A percentile compares a stretch with the other conserved stretches of the same genome.
phyloP scores from a whole-genome alignment of 805 yeast genomes.

The Monosporozyma yasuniensis region DNA sequence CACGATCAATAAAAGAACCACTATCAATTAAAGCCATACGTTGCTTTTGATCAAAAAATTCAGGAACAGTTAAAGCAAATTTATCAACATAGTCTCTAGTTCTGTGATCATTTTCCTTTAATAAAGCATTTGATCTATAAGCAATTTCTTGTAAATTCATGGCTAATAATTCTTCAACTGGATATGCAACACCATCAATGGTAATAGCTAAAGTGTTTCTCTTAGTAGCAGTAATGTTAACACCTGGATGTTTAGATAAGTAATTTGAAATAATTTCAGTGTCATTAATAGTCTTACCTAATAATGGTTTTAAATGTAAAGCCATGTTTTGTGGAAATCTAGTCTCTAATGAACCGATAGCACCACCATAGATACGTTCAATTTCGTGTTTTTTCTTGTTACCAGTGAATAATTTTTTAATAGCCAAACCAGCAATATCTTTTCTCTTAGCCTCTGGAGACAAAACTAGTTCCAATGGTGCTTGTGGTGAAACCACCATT shows the following conservation, averaged over 20 bases:
- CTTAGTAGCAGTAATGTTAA: slow-evolving; percentile 35
- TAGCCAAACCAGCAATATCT: slow-evolving; percentile 70
- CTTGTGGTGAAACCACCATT: slow-evolving; percentile 81
- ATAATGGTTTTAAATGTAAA: slow-evolving; percentile 55
- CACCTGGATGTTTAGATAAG: slow-evolving; percentile 50
- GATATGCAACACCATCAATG: slow-evolving; percentile 39
- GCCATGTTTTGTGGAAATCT: slow-evolving; percentile 67
- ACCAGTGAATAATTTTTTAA: slow-evolving; percentile 36
- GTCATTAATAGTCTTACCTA: slow-evolving; percentile 50
- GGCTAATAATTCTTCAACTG: slow-evolving; percentile 74
- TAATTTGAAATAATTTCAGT: slow-evolving; percentile 42
- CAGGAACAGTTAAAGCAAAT: slow-evolving; percentile 71
- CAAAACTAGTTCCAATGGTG: slow-evolving; percentile 77
- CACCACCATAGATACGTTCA: slow-evolving; percentile 71
- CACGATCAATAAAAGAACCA: slow-evolving; percentile 50
- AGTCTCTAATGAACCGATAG: slow-evolving; percentile 59
- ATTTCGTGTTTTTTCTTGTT: slow-evolving; percentile 32
- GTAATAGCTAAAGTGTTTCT: slow-evolving; percentile 52
- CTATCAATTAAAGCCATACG: slow-evolving; percentile 67
- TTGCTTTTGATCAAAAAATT: slow-evolving; percentile 53
- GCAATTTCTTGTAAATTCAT: slow-evolving; percentile 68
- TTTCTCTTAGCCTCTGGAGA: slow-evolving; percentile 90
- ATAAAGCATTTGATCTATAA: slow-evolving; percentile 51
- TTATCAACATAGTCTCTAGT: slow-evolving; percentile 45
- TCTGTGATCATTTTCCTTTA: slow-evolving; percentile 45